These are phyloP conservation scores for Metarhizium guizhouense DNA, from an alignment of 2,329 filamentous ascomycete genomes.

Conservation along the genomic window DNA sequence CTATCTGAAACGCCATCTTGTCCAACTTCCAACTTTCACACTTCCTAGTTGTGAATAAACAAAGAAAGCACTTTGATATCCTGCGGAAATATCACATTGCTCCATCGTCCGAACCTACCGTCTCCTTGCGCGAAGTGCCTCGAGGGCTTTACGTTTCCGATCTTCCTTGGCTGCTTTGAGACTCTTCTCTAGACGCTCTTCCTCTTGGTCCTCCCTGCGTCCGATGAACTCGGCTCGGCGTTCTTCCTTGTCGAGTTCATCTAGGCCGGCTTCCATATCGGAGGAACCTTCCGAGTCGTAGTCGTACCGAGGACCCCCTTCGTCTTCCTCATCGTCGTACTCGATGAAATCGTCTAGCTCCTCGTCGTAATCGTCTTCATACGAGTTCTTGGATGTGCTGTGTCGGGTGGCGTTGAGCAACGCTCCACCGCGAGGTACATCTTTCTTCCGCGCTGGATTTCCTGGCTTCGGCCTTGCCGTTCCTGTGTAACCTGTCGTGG, in stretches of 20 bases:
- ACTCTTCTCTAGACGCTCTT: slow-evolving; percentile 51
- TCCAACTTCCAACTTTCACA: neutral
- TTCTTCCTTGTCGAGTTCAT: slow-evolving; percentile 68
- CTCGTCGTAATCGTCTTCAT: slow-evolving; percentile 54
- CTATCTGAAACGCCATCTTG: neutral
- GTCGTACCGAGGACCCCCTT: slow-evolving; percentile 33
- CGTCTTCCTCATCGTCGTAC: slow-evolving; percentile 48
- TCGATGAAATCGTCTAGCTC: slow-evolving; percentile 54
- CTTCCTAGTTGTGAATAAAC: neutral
- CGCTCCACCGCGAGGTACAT: slow-evolving; percentile 29
- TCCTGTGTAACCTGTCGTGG: slow-evolving; percentile 57
- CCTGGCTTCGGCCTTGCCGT: slow-evolving; percentile 51
- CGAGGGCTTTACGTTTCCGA: slow-evolving; percentile 33
- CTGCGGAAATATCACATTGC: neutral
- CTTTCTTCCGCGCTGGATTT: slow-evolving; percentile 21
- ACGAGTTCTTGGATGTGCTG: slow-evolving; percentile 23
- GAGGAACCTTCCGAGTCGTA: slow-evolving; percentile 60
- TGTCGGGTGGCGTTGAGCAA: slow-evolving; percentile 27
- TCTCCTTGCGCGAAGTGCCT: slow-evolving; percentile 23
- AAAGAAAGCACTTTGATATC: neutral
- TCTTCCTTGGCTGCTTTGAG: slow-evolving; percentile 56
- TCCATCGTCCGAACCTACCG: slow-evolving; percentile 9
- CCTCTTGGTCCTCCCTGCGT: slow-evolving; percentile 57
- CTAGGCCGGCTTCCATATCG: slow-evolving; percentile 70
- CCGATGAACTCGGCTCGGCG: slow-evolving; percentile 51